phyloP scores from a whole-genome alignment of 345 rosid species.

The Citrus sp. region DNA sequence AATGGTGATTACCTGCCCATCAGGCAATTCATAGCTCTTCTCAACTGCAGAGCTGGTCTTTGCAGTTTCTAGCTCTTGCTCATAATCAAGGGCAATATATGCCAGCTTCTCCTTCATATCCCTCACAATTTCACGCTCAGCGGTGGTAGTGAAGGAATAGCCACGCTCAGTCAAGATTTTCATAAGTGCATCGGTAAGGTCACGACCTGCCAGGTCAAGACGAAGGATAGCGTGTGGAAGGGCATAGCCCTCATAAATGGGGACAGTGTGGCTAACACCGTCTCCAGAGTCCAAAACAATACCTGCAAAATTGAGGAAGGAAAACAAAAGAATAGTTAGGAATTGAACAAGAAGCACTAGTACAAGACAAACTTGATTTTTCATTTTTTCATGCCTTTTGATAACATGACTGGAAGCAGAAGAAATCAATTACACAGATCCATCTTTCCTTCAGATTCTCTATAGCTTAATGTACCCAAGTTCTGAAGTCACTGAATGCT shows the following conservation, averaged over 20 bases:
- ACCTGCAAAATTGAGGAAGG: conserved; percentile 27
- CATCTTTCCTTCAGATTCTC: not conserved
- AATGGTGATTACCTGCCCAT: conserved; percentile 69
- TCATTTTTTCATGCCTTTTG: not conserved
- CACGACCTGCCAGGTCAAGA: conserved; percentile 59
- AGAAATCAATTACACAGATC: not conserved
- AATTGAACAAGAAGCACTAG: not conserved
- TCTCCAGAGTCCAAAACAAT: conserved; percentile 69
- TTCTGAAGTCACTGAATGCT: not conserved
- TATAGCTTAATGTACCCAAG: not conserved
- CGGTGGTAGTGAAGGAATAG: conserved; percentile 70
- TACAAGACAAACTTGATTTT: not conserved
- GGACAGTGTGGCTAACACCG: conserved; percentile 69
- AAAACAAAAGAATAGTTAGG: conserved; percentile 1
- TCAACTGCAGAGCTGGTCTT: conserved; percentile 56
- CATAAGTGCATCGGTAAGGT: conserved; percentile 59
- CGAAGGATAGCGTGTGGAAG: conserved; percentile 66
- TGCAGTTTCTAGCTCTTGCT: conserved; percentile 65
- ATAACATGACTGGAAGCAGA: not conserved
- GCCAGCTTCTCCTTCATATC: conserved; percentile 70
- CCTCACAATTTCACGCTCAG: conserved; percentile 70
- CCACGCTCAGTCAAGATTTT: conserved; percentile 62
- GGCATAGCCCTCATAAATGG: conserved; percentile 63
- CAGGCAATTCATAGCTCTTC: conserved; percentile 69
- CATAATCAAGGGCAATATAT: conserved; percentile 65